Base-by-base conservation (phyloP, 768 basidiomycete species). In the Dioszegia crocea region DNA sequence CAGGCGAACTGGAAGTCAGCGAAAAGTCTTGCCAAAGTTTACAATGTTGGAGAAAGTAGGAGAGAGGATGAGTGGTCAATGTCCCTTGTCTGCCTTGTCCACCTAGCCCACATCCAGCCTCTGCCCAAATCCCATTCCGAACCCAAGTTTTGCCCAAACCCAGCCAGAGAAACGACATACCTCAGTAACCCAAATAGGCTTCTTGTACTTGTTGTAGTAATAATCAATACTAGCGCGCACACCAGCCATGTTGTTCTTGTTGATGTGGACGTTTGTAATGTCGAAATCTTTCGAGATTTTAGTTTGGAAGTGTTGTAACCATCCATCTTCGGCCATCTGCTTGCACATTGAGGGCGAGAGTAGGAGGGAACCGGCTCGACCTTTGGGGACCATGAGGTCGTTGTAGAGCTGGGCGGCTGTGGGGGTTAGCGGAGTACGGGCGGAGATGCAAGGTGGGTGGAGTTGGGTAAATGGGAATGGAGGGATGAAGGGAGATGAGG, bases 341-440 rank as follows among this genome's bases (percentile, higher is more conserved):
- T 78, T 67, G 62, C 77, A 78, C 77, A 78, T 77, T 4, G 71
- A 70, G 1, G 77, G 77, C 4, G 62, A 65, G 49, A 72, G 50
- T 17, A 78, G 60, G 3, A 74, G 31, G 12, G 74, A 64, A 21
- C 77, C 77, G 55, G 64, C 57, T 11, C 56, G 60, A n/a, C 62
- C 63, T 29, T 46, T 59, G 19, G 74, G 75, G 0, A 56, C 76
- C 57, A 78, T 70, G 43, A 68, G 41, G 5, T 59, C 26, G 64
- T 74, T 69, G 75, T 75, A 78, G 21, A 74, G 57, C 4, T 43
- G 24, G 27, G 70, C 75, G 48, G 63, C 70, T 66, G 56, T 19
- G 4, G n/a, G 30, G 40, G 55, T 17, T n/a, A n/a, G n/a, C n/a
- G n/a, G n/a, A n/a, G n/a, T n/a, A n/a, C n/a, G n/a, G n/a, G n/a